These are phyloP conservation scores for Artemisia argyi DNA, from an alignment of 129 eudicot species.

Conservation along the genomic window DNA sequence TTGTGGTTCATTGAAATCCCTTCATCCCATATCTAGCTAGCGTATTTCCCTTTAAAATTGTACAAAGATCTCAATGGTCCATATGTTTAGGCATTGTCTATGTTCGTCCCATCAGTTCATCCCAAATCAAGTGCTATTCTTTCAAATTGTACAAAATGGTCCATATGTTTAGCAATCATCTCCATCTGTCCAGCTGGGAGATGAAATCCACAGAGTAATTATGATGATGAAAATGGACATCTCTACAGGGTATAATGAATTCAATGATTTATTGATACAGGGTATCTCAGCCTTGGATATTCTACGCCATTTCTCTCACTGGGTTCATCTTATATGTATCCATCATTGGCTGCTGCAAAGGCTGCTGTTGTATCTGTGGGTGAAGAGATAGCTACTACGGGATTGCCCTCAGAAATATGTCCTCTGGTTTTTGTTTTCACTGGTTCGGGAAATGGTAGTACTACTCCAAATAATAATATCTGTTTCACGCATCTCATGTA, in stretches of 20 bases:
- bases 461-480: background rate
- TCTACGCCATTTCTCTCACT: constrained; percentile 93
- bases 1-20: no score
- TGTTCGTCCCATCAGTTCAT: no score
- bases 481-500: background rate
- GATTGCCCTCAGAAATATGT: constrained; percentile 79
- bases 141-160: background rate
- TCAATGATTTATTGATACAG: constrained; percentile 37
- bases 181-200: background rate
- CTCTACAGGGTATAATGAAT: background rate
- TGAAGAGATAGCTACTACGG: constrained; percentile 86
- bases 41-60: no score
- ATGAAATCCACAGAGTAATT: background rate
- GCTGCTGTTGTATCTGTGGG: constrained; percentile 95
- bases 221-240: background rate
- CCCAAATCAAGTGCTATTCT: no score
- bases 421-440: constrained; percentile 94
- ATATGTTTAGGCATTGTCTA: no score
- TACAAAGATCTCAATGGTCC: no score
- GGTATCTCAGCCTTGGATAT: constrained; percentile 90
- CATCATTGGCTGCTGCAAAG: constrained; percentile 94
- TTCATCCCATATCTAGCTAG: no score
- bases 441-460: constrained; percentile 91
- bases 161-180: background rate
- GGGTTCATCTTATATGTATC: constrained; percentile 94